These are phyloP conservation scores for Apiotrichum sp. DNA, from an alignment of 1,284 basidiomycete genomes.

Conservation along the genomic window DNA sequence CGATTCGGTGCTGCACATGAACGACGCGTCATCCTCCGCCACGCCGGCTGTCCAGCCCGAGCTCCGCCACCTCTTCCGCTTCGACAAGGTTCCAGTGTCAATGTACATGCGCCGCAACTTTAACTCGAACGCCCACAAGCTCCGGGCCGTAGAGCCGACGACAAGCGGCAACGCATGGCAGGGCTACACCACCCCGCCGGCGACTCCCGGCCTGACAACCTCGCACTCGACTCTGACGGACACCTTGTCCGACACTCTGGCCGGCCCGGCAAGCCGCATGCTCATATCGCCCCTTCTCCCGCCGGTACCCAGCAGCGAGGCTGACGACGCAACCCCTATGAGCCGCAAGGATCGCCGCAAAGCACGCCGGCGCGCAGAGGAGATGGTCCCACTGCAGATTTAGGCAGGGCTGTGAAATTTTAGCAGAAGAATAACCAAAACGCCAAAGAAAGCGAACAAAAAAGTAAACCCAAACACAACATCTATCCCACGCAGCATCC, in stretches of 20 bases:
- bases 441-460: no score
- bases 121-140: slow-evolving; percentile 3
- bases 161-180: neutral
- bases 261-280: slow-evolving; percentile 15
- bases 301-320: slow-evolving; percentile 4
- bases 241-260: slow-evolving; percentile 12
- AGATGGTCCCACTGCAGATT: slow-evolving; percentile 16
- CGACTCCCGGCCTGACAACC: slow-evolving; percentile 5
- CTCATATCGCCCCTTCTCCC: slow-evolving; percentile 17
- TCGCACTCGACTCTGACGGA: slow-evolving; percentile 5
- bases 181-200: slow-evolving; percentile 1
- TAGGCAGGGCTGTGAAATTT: neutral
- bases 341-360: slow-evolving; percentile 19
- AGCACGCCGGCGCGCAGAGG: slow-evolving; percentile 1
- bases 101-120: slow-evolving; percentile 38
- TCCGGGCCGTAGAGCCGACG: neutral
- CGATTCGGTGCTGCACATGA: slow-evolving; percentile 22
- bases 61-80: slow-evolving; percentile 35
- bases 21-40: slow-evolving; percentile 18
- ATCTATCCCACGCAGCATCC: neutral
- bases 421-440: no score
- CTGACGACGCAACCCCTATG: slow-evolving; percentile 6
- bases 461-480: neutral
- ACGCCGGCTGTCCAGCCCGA: slow-evolving; percentile 11
- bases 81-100: slow-evolving; percentile 40